These are phyloP conservation scores for Zygotorulaspora sp. DNA, from an alignment of 805 yeast species.

Conservation along the genomic window DNA sequence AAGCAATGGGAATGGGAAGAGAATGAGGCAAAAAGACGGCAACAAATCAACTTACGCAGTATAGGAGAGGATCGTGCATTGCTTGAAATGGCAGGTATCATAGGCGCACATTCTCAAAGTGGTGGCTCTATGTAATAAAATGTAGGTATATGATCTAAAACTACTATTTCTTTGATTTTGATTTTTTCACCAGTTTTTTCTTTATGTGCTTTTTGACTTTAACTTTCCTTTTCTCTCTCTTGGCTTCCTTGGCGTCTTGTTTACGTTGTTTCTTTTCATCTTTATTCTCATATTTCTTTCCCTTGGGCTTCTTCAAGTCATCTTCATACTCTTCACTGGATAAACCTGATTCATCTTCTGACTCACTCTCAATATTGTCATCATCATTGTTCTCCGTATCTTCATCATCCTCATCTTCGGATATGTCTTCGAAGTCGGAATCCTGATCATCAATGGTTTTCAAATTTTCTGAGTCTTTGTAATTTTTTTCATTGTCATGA, in stretches of 20 bases:
- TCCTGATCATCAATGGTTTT: too few species aligned
- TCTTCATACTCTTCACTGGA: constrained; percentile 35
- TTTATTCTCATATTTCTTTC: constrained; percentile 76
- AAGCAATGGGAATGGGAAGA: constrained; percentile 90
- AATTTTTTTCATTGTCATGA: constrained; percentile 34
- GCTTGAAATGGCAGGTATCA: constrained; percentile 73
- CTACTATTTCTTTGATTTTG: constrained; percentile 38
- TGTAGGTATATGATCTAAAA: neutral
- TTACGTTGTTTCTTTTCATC: constrained; percentile 73
- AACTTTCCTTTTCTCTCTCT: constrained; percentile 71
- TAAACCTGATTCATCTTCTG: constrained; percentile 29
- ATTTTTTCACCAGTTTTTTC: constrained; percentile 65
- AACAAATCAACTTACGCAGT: constrained; percentile 58
- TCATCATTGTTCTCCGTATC: constrained; percentile 26
- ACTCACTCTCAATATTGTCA: constrained; percentile 31
- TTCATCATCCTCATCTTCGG: constrained; percentile 28
- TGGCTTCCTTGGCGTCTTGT: constrained; percentile 68
- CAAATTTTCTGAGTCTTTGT: constrained; percentile 24
- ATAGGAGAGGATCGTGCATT: constrained; percentile 81
- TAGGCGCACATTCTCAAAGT: constrained; percentile 43
- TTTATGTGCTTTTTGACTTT: constrained; percentile 81
- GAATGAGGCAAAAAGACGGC: constrained; percentile 74
- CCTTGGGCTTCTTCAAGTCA: constrained; percentile 43
- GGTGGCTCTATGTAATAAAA: constrained; percentile 44
- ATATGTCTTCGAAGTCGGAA: constrained; percentile 20